Percentiles rank a stretch among this genome's conserved stretches.
phyloP scores from a whole-genome alignment of 805 yeast genomes.

The Wickerhamomyces pijperi region DNA sequence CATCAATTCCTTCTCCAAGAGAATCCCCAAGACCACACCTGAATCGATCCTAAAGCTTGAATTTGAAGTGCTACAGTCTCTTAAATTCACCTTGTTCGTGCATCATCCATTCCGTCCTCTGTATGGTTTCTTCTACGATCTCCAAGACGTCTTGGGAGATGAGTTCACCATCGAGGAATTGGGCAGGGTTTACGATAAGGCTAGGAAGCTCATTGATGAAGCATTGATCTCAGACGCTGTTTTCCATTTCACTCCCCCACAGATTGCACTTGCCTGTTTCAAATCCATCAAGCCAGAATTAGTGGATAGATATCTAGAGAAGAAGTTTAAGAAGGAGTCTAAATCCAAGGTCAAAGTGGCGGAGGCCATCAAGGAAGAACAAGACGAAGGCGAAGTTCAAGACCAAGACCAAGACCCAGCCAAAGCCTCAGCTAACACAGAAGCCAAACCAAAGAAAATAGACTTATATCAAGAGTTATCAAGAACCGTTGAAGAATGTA shows the following conservation, averaged over 20 bases:
- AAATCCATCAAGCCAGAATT: slow-evolving; percentile 54
- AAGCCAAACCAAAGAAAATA: slow-evolving; percentile 2
- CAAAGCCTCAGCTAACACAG: slow-evolving; percentile 4
- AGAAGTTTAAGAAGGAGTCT: slow-evolving; percentile 32
- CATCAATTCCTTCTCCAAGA: slow-evolving; percentile 64
- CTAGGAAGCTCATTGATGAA: slow-evolving; percentile 53
- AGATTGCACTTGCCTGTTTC: slow-evolving; percentile 83
- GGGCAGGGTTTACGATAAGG: slow-evolving; percentile 60
- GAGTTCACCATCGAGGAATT: slow-evolving; percentile 41
- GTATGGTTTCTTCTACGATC: slow-evolving; percentile 91
- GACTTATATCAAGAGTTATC: slow-evolving; percentile 30
- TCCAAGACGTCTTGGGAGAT: slow-evolving; percentile 44
- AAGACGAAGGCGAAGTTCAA: slow-evolving; percentile 9
- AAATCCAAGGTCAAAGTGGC: slow-evolving; percentile 8
- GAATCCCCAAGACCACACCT: slow-evolving; percentile 57
- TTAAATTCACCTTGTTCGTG: slow-evolving; percentile 69
- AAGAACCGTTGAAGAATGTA: slow-evolving; percentile 36
- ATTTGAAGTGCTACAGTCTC: slow-evolving; percentile 59
- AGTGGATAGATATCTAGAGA: slow-evolving; percentile 53
- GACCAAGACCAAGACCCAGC: slow-evolving; percentile 5
- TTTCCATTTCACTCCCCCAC: slow-evolving; percentile 85
- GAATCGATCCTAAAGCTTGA: slow-evolving; percentile 68
- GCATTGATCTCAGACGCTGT: slow-evolving; percentile 67
- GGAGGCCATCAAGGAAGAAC: slow-evolving; percentile 3
- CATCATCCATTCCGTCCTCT: slow-evolving; percentile 86